Percentiles rank a stretch among this genome's conserved stretches.
phyloP scores from a whole-genome alignment of 1,284 basidiomycete genomes.

The Pisolithus thermaeus region DNA sequence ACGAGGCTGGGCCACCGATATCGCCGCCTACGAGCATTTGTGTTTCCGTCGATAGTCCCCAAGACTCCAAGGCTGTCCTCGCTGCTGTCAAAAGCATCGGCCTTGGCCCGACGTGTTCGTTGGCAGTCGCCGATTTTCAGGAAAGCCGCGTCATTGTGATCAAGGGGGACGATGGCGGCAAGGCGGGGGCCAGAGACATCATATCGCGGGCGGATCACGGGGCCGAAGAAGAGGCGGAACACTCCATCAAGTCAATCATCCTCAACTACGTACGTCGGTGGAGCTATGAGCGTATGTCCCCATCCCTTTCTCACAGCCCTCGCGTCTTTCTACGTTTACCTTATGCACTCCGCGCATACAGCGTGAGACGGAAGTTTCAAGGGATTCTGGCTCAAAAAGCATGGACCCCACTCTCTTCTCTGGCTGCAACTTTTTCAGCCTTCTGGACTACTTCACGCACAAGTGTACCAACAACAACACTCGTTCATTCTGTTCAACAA shows the following conservation, averaged over 20 bases:
- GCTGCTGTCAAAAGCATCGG: conserved; percentile 81
- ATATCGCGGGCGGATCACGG: conserved; percentile 95
- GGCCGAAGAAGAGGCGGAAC: conserved; percentile 85
- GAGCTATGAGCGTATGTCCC: conserved; percentile 84
- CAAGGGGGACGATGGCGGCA: conserved; percentile 59
- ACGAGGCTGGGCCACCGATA: no score
- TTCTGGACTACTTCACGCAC: conserved; percentile 96
- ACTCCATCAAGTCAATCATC: conserved; percentile 77
- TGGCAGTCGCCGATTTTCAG: conserved; percentile 77
- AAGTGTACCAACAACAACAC: conserved; percentile 76
- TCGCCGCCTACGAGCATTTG: no score
- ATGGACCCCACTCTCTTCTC: conserved; percentile 77
- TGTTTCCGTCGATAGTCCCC: conserved; percentile 67
- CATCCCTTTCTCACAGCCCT: conserved; percentile 5
- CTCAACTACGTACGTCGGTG: conserved; percentile 95
- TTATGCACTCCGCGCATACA: conserved; percentile 27
- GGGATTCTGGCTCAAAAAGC: conserved; percentile 90
- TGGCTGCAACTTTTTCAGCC: conserved; percentile 90
- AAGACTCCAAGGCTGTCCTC: conserved; percentile 56
- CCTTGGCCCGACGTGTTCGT: conserved; percentile 96
- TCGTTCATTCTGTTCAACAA: conserved; percentile 89
- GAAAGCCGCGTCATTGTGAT: conserved; percentile 82
- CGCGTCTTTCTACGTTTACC: background rate
- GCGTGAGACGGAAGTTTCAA: conserved; percentile 97
- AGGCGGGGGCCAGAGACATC: conserved; percentile 71